Conservation (phyloP, 1,139 yeast species). For the Suhomyces yuchorum region DNA sequence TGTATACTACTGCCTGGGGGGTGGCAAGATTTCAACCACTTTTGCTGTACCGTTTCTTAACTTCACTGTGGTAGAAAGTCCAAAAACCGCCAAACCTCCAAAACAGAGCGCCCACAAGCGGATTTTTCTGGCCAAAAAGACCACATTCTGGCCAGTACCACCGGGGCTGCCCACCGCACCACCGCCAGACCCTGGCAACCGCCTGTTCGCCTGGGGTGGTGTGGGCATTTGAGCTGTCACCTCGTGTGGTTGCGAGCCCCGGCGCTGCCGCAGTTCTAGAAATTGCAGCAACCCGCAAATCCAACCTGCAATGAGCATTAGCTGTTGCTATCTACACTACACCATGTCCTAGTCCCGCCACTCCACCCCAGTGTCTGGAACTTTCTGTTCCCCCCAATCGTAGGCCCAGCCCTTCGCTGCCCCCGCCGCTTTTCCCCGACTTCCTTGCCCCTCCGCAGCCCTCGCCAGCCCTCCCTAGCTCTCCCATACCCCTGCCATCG, state of each 20-base stretch:
- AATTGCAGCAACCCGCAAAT: slow-evolving; percentile 1
- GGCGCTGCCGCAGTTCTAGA: slow-evolving; percentile 2
- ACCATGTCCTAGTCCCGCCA: background rate
- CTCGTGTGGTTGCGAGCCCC: background rate
- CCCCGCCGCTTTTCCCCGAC: too few relatives aligned
- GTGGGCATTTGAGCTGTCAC: background rate
- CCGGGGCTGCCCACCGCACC: background rate
- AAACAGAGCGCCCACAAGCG: background rate
- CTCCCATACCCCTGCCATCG: slow-evolving; percentile 3
- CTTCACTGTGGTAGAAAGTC: too few relatives aligned
- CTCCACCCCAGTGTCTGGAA: background rate
- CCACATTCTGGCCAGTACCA: background rate
- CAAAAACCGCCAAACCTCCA: background rate
- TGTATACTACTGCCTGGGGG: background rate
- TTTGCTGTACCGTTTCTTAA: background rate
- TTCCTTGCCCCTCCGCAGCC: background rate
- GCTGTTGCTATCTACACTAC: background rate
- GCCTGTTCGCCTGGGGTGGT: background rate
- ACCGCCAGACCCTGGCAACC: background rate
- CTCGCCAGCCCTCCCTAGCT: background rate
- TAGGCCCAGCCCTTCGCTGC: too few relatives aligned
- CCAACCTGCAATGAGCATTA: slow-evolving; percentile 6
- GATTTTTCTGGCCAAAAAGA: background rate
- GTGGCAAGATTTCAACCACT: background rate
- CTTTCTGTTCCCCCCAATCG: background rate